Conservation (phyloP, 192 early-diverging fungal species). For the Coemansia furcata region DNA sequence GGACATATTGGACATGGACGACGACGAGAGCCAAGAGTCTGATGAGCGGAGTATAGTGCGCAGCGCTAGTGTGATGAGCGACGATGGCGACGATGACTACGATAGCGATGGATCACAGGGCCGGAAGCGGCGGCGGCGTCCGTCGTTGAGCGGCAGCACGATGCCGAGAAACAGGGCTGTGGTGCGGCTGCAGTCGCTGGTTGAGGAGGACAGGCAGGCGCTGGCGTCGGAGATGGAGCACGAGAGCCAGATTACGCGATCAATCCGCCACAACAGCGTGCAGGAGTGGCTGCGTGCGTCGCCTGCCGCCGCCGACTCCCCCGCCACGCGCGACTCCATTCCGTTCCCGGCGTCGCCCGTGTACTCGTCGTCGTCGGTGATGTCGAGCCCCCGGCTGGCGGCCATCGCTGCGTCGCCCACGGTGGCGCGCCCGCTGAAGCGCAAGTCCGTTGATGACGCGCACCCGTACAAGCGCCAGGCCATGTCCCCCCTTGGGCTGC, state of each 20-base stretch:
- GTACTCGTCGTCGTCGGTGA: conserved; percentile 10
- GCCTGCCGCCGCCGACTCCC: neutral
- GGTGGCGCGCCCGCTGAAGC: conserved; percentile 19
- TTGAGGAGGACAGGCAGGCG: conserved; percentile 42
- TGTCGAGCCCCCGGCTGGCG: conserved; percentile 30
- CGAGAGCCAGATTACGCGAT: conserved; percentile 48
- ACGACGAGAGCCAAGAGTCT: conserved; percentile 21
- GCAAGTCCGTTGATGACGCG: conserved; percentile 36
- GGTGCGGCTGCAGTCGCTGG: conserved; percentile 40
- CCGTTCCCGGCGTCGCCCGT: conserved; percentile 29
- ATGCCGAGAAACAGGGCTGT: conserved; percentile 50
- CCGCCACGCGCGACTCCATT: neutral
- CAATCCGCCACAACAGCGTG: conserved; percentile 44
- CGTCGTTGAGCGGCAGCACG: conserved; percentile 14
- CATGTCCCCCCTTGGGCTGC: conserved; percentile 48
- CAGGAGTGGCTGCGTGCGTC: conserved; percentile 50
- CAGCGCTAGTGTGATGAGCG: conserved; percentile 1
- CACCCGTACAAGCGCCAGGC: conserved; percentile 45
- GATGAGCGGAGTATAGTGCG: conserved; percentile 1
- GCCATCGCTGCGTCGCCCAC: conserved; percentile 1
- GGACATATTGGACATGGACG: conserved; percentile 34
- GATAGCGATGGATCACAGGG: conserved; percentile 13
- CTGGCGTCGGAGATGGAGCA: conserved; percentile 53
- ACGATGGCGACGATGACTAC: conserved; percentile 7
- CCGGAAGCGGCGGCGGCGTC: conserved; percentile 5